A percentile compares a stretch with the other conserved stretches of the same genome.
These are phyloP conservation scores for Fusarium clavum DNA, from an alignment of 2,329 filamentous ascomycete genomes.

Conservation along the genomic window DNA sequence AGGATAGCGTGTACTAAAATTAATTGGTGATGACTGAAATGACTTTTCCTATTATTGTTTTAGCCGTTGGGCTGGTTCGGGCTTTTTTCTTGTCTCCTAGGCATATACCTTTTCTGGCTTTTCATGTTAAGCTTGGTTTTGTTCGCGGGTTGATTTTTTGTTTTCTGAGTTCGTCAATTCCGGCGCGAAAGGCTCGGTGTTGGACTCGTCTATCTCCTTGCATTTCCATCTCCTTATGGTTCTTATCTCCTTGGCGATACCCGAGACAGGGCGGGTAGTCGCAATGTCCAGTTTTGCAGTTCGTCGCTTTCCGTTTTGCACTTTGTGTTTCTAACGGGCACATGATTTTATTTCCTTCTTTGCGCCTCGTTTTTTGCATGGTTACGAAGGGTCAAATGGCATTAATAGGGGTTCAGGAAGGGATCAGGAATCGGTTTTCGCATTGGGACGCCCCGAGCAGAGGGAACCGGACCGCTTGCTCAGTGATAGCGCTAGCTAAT, in stretches of 20 bases:
- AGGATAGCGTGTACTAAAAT: constrained; percentile 77
- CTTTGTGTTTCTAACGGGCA: constrained; percentile 39
- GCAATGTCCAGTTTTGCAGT: constrained; percentile 42
- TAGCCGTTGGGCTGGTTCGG: constrained; percentile 38
- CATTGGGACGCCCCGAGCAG: constrained; percentile 45
- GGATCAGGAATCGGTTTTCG: constrained; percentile 46
- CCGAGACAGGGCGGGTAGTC: constrained; percentile 54
- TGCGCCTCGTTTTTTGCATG: constrained; percentile 35
- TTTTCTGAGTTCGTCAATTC: constrained; percentile 44
- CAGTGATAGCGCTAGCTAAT: constrained; percentile 56
- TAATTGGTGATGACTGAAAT: constrained; percentile 61
- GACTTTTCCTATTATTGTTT: constrained; percentile 60
- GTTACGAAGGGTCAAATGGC: constrained; percentile 43
- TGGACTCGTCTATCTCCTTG: constrained; percentile 44
- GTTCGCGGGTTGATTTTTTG: constrained; percentile 35
- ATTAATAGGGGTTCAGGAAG: constrained; percentile 47
- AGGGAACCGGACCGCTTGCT: constrained; percentile 49
- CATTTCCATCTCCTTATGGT: constrained; percentile 45
- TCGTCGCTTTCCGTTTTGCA: constrained; percentile 14
- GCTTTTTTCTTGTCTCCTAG: constrained; percentile 44
- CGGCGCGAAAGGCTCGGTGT: constrained; percentile 46
- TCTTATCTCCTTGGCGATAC: constrained; percentile 49
- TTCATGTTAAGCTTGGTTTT: constrained; percentile 47
- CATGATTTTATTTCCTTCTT: constrained; percentile 24
- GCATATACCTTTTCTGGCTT: constrained; percentile 50